Base-by-base conservation (phyloP, 805 yeast genomes). In the Sugiyamaella americana region DNA sequence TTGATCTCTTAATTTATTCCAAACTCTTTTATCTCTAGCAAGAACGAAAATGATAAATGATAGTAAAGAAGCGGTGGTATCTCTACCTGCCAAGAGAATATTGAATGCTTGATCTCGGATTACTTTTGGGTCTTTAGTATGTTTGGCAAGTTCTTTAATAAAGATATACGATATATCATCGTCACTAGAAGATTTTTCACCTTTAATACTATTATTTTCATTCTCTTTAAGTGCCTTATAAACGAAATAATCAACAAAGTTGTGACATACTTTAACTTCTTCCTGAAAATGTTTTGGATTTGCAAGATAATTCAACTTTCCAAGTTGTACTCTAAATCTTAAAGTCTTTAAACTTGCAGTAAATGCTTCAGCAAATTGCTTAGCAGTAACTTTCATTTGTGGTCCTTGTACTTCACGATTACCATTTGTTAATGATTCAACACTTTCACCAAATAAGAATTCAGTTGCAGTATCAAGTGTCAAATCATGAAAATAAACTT, bases 71-170 rank as follows among this genome's bases (percentile, higher is more conserved):
- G 80, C 79, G 11, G 80, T 75, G 39, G 80, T 76, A 55, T 76
- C 80, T 53, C 80, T 66, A 23, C 79, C 80, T 16, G 80, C 80
- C 20, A 75, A 58, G 48, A 75, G 64, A 47, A 76, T 70, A 55
- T 73, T 75, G 59, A 75, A 64, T 37, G 73, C 64, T 59, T 76
- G 79, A 57, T 73, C 77, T 41, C 79, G 66, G 48, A 75, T 68
- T 17, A 68, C 66, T 44, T 52, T 60, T 16, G 75, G 74, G 53
- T 75, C 72, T 46, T 70, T 65, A 13, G 78, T 73, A 57, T 73
- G 73, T 57, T 69, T 68, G 41, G 66, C 72, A 51, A 76, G 66
- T 54, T 73, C 78, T 40, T 68, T 65, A 46, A 76, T 66, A 58
- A 76, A 74, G 10, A 72, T 67, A 51, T 71, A 74, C 30, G 64